phyloP scores from a whole-genome alignment of 805 yeast species.

The Hanseniaspora occidentalis region DNA sequence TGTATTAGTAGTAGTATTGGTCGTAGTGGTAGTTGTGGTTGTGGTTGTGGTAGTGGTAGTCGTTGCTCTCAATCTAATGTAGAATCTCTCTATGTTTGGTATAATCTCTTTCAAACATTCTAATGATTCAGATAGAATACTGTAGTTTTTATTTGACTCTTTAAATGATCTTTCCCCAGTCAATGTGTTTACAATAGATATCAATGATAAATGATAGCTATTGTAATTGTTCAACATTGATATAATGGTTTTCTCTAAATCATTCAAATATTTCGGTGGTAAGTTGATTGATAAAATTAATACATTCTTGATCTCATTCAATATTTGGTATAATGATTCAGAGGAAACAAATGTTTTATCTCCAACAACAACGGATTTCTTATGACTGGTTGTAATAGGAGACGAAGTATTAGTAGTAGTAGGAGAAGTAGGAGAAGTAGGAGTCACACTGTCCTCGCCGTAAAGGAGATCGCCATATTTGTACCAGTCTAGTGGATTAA shows the following conservation, averaged over 20 bases:
- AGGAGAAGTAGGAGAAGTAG: constrained; percentile 1
- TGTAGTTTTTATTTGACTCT: constrained; percentile 20
- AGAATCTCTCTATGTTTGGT: constrained; percentile 18
- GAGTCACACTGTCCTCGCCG: constrained; percentile 6
- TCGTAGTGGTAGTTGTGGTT: not conserved
- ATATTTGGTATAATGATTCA: constrained; percentile 30
- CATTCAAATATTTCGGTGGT: constrained; percentile 27
- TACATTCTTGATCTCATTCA: constrained; percentile 36
- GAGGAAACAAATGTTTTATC: constrained; percentile 49
- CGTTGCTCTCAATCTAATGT: constrained; percentile 14
- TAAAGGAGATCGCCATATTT: constrained; percentile 10
- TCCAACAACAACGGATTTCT: constrained; percentile 34
- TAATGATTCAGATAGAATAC: constrained; percentile 31
- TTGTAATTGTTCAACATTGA: constrained; percentile 35
- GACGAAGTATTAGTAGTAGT: constrained; percentile 3
- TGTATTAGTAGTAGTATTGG: not conserved
- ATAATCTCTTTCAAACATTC: constrained; percentile 29
- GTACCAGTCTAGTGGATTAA: constrained; percentile 40
- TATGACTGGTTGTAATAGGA: constrained; percentile 18
- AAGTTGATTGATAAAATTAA: constrained; percentile 45
- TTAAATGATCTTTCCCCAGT: constrained; percentile 7
- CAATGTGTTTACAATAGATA: constrained; percentile 11
- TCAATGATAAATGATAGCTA: constrained; percentile 31
- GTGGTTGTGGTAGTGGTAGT: constrained; percentile 7
- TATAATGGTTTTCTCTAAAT: constrained; percentile 31